These are phyloP conservation scores for Didymella keratinophila DNA, from an alignment of 2,329 filamentous ascomycete genomes.

Conservation along the genomic window DNA sequence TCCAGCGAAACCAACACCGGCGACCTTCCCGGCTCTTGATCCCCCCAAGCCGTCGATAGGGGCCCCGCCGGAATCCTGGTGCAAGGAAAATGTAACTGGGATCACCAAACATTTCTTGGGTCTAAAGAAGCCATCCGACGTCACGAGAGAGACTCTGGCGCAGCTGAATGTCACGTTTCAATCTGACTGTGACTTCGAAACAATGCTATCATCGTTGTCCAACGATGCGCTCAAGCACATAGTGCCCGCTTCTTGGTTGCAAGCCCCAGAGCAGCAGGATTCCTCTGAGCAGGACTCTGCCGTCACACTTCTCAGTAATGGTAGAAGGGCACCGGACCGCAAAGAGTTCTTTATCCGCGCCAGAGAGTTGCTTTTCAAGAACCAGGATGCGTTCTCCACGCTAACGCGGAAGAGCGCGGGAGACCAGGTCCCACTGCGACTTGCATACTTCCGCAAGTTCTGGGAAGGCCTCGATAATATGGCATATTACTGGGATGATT, in stretches of 20 bases:
- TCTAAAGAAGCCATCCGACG: slow-evolving; percentile 53
- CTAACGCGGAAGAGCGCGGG: slow-evolving; percentile 59
- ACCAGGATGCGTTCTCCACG: slow-evolving; percentile 65
- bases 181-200: slow-evolving; percentile 49
- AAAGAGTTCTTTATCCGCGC: slow-evolving; percentile 59
- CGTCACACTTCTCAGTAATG: slow-evolving; percentile 55
- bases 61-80: slow-evolving; percentile 43
- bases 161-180: slow-evolving; percentile 55
- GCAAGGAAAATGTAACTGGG: slow-evolving; percentile 48
- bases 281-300: slow-evolving; percentile 35
- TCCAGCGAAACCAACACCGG: slow-evolving; percentile 58
- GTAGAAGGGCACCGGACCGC: slow-evolving; percentile 56
- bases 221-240: slow-evolving; percentile 49
- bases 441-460: slow-evolving; percentile 67
- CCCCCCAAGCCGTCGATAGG: slow-evolving; percentile 45
- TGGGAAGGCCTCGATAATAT: slow-evolving; percentile 66
- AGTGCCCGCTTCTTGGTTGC: slow-evolving; percentile 50
- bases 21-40: slow-evolving; percentile 61
- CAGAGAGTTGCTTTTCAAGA: slow-evolving; percentile 62
- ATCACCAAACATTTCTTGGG: slow-evolving; percentile 55
- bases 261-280: slow-evolving; percentile 39
- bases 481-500: slow-evolving; percentile 69
- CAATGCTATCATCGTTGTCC: slow-evolving; percentile 46
- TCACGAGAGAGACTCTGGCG: slow-evolving; percentile 50
- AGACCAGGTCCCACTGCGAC: slow-evolving; percentile 56